Conservation (phyloP, 2,329 filamentous ascomycete species). For the Ascochyta fabae region DNA sequence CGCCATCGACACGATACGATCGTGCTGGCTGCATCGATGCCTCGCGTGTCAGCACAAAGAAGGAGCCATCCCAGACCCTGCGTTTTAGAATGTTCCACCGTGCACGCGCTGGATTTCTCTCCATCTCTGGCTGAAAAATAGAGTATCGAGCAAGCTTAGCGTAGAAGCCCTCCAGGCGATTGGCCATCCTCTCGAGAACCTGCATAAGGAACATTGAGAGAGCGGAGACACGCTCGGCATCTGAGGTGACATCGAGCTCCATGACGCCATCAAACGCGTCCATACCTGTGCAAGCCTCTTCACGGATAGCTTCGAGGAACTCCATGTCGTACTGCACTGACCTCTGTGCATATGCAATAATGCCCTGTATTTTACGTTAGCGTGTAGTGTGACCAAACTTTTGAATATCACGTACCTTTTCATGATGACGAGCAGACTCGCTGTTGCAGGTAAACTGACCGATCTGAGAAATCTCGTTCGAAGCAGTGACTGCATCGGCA, state of each 20-base stretch:
- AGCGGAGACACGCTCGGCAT: constrained; percentile 49
- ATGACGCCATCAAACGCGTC: constrained; percentile 58
- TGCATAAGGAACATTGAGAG: constrained; percentile 58
- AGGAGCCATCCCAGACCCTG: constrained; percentile 58
- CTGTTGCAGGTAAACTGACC: constrained; percentile 59
- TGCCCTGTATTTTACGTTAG: constrained; percentile 29
- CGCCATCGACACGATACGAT: constrained; percentile 23
- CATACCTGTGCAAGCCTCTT: constrained; percentile 62
- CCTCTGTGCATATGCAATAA: constrained; percentile 58
- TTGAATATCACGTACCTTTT: constrained; percentile 43
- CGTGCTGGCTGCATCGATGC: constrained; percentile 16
- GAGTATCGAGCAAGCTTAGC: constrained; percentile 58
- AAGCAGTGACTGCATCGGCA: constrained; percentile 54
- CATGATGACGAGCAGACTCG: constrained; percentile 57
- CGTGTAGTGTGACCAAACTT: too few species aligned
- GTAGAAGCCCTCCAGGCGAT: constrained; percentile 60
- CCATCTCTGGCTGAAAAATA: constrained; percentile 60
- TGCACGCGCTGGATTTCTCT: constrained; percentile 60
- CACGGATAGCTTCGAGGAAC: constrained; percentile 61
- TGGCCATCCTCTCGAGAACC: constrained; percentile 61
- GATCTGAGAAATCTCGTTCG: constrained; percentile 58
- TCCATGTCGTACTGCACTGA: constrained; percentile 61
- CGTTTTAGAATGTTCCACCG: constrained; percentile 60
- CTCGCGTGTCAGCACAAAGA: constrained; percentile 57
- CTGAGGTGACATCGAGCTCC: constrained; percentile 49